These are phyloP conservation scores for Microdochium paspali DNA, from an alignment of 2,329 filamentous ascomycete species.

Conservation along the genomic window DNA sequence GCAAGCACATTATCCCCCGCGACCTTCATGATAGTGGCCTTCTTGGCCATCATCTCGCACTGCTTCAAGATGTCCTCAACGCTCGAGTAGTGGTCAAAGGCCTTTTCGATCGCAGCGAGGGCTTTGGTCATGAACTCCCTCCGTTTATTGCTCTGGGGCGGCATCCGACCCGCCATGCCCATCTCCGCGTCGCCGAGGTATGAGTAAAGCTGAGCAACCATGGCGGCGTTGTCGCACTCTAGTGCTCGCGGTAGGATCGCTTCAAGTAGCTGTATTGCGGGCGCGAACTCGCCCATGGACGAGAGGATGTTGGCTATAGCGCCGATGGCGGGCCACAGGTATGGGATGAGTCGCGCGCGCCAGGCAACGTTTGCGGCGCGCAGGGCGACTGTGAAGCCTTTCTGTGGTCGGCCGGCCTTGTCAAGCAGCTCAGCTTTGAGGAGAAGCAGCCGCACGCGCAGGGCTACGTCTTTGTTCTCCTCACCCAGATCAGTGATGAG, in stretches of 20 bases:
- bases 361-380: constrained; percentile 67
- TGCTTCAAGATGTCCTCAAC: constrained; percentile 62
- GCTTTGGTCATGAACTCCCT: constrained; percentile 50
- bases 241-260: constrained; percentile 67
- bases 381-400: constrained; percentile 68
- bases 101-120: constrained; percentile 50
- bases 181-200: constrained; percentile 69
- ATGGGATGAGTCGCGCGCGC: constrained; percentile 56
- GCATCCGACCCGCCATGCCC: constrained; percentile 56
- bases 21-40: constrained; percentile 65
- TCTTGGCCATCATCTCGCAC: constrained; percentile 75
- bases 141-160: constrained; percentile 30
- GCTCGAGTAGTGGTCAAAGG: constrained; percentile 54
- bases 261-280: constrained; percentile 54
- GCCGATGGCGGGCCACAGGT: constrained; percentile 64
- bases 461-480: constrained; percentile 44
- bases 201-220: constrained; percentile 59
- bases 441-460: constrained; percentile 62
- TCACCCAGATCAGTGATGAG: constrained; percentile 31
- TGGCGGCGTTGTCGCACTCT: constrained; percentile 54
- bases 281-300: constrained; percentile 60
- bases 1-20: constrained; percentile 54
- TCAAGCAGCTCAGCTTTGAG: constrained; percentile 64
- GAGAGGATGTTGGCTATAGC: constrained; percentile 60
- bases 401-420: constrained; percentile 57